Conservation (phyloP, 257 asterid genomes). For the Capsicum rhomboideum region DNA sequence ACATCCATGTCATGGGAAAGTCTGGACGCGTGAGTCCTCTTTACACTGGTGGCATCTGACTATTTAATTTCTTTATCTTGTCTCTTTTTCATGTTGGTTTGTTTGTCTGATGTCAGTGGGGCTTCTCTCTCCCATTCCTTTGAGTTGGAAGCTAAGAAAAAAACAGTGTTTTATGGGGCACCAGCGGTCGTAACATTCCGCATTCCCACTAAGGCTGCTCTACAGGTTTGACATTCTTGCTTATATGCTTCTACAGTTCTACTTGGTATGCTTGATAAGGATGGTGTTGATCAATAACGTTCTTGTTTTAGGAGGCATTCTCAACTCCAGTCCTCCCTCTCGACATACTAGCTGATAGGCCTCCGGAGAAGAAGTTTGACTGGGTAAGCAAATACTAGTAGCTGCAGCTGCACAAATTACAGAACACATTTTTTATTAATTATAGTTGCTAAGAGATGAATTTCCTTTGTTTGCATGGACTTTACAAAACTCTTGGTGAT, state of each 20-base stretch:
- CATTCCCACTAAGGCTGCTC: slow-evolving; percentile 67
- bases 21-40: slow-evolving; percentile 76
- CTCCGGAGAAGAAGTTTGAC: slow-evolving; percentile 77
- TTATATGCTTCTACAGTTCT: slow-evolving; percentile 2
- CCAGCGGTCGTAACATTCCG: slow-evolving; percentile 87
- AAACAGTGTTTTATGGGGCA: slow-evolving; percentile 51
- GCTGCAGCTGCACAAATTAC: background rate
- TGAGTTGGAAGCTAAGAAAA: slow-evolving; percentile 76
- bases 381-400: slow-evolving; percentile 40
- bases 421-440: slow-evolving; percentile 4
- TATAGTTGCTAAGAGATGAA: slow-evolving; percentile 8
- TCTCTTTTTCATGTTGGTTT: slow-evolving; percentile 10
- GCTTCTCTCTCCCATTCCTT: slow-evolving; percentile 65
- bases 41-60: background rate
- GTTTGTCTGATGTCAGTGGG: slow-evolving; percentile 41
- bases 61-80: background rate
- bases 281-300: background rate
- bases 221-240: slow-evolving; percentile 50
- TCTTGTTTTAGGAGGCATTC: slow-evolving; percentile 62
- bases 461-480: slow-evolving; percentile 25
- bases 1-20: slow-evolving; percentile 87
- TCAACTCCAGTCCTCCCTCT: slow-evolving; percentile 84
- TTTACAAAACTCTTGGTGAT: slow-evolving; percentile 22
- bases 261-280: background rate
- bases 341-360: slow-evolving; percentile 77